Evolutionary conservation across 176 grass and related monocot species (phyloP), one percentile per base, ranked within the genome.

Genomic region (Eleusine coracana): DNA sequence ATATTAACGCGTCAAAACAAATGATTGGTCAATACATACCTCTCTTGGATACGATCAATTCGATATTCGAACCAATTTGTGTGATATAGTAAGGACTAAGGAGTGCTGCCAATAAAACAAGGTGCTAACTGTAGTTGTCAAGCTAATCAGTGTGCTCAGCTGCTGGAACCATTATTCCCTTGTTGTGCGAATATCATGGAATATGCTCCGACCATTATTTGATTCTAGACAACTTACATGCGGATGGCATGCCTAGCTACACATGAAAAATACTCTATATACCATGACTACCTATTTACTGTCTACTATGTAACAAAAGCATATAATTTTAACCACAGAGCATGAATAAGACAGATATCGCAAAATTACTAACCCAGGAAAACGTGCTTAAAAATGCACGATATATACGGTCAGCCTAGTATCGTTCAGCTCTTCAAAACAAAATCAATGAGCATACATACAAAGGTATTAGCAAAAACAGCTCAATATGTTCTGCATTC

Each of bases 81-180:
- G 10, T 62, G 59, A 62, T 62, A 62, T 12, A 62, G 7, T 77
- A 59, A 25, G 40, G 21, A 62, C 1, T 77, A 59, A 25, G 40
- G 21, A 34, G 10, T 37, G 8, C 8, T 52, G 42, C 31, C 31
- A 28, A n/a, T 25, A 73, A 56, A 56, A 28, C 68, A 80, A 66
- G 14, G 54, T 80, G 38, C 13, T 75, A 73, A 48, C 7, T 23
- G 44, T 34, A 18, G 31, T 7, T 74, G 36, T 60, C 25, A 31
- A 59, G 50, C 64, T 59, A 84, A 77, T 77, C 74, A 77, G 39
- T 7, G 4, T 77, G 82, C 54, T 54, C 60, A 45, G 5, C 20
- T 46, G 12, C 14, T 41, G 25, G 17, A 66, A 40, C 3, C 39
- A 10, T 64, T 51, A 62, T 62, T 28, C n/a, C 3, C 12, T 1